Evolutionary conservation across 169 alveolate genomes (phyloP).

Genomic region (Neospora caninum): DNA sequence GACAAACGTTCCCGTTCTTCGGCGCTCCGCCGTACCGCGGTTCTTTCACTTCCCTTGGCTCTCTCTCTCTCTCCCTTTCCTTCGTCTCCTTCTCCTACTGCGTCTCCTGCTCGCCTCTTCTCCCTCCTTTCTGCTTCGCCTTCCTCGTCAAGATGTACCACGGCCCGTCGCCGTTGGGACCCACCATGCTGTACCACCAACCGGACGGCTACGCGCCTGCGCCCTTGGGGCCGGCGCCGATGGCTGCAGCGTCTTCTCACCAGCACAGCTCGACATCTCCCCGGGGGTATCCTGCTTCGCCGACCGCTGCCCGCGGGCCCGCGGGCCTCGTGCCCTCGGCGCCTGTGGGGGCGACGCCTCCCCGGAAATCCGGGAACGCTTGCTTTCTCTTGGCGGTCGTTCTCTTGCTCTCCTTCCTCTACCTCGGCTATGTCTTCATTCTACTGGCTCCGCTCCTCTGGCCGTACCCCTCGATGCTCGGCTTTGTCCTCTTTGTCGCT

Average conservation of each 20-base stretch:
- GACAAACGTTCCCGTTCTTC: too few relatives aligned
- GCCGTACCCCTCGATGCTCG: background rate
- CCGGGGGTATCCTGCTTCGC: too few relatives aligned
- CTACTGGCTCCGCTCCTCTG: background rate
- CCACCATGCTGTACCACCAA: background rate
- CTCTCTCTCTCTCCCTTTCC: background rate
- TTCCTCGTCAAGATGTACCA: background rate
- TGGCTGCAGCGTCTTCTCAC: too few relatives aligned
- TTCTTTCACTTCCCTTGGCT: background rate
- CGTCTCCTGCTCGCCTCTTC: background rate
- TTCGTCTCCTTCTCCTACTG: background rate
- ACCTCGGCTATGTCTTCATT: slow-evolving; percentile 15
- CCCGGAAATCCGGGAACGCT: background rate
- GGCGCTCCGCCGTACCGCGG: too few relatives aligned
- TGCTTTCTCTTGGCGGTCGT: slow-evolving; percentile 50
- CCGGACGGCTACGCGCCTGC: slow-evolving; percentile 29
- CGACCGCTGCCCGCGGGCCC: too few relatives aligned
- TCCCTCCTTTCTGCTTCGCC: background rate
- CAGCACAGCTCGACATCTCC: too few relatives aligned
- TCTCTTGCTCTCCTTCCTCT: slow-evolving; percentile 30
- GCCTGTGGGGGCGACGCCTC: background rate
- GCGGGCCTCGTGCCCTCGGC: background rate
- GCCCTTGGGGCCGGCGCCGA: background rate
- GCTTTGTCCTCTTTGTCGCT: background rate
- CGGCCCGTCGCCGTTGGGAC: background rate